Evolutionary conservation across 225 moss, liverwort and hornwort species (phyloP).

Genomic region (Lunularia cruciata): DNA sequence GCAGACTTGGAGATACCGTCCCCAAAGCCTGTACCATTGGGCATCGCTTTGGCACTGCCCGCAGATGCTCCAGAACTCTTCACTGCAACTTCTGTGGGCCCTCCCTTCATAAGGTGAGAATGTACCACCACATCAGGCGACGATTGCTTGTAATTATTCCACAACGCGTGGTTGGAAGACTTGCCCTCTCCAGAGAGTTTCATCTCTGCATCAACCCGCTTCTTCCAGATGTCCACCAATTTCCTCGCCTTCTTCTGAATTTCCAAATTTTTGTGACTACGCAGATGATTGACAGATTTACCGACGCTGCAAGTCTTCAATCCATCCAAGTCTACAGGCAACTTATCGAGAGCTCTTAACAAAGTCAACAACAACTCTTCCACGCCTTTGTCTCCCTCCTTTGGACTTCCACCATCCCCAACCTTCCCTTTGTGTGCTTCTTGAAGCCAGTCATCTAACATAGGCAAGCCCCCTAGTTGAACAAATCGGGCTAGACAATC

Average conservation of each 20-base stretch:
- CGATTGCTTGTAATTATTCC: slow-evolving; percentile 72
- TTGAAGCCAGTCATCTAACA: slow-evolving; percentile 98
- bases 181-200: slow-evolving; percentile 80
- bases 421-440: slow-evolving; percentile 98
- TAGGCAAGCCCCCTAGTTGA: slow-evolving; percentile 74
- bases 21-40: slow-evolving; percentile 54
- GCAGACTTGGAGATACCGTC: slow-evolving; percentile 53
- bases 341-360: slow-evolving; percentile 82
- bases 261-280: slow-evolving; percentile 86
- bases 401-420: slow-evolving; percentile 93
- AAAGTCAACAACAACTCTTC: slow-evolving; percentile 83
- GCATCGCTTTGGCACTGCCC: slow-evolving; percentile 58
- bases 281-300: slow-evolving; percentile 92
- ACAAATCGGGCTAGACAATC: slow-evolving; percentile 79
- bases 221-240: slow-evolving; percentile 97
- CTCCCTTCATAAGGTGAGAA: slow-evolving; percentile 58
- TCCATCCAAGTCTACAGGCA: slow-evolving; percentile 93
- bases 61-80: slow-evolving; percentile 76
- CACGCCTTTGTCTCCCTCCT: slow-evolving; percentile 90
- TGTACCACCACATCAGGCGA: slow-evolving; percentile 71
- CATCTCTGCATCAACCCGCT: slow-evolving; percentile 93
- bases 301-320: slow-evolving; percentile 91
- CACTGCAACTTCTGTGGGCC: slow-evolving; percentile 62
- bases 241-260: slow-evolving; percentile 92
- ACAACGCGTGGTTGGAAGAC: slow-evolving; percentile 66